Base-by-base conservation (phyloP, 2,329 filamentous ascomycete species). In the Cadophora luteo-olivacea region DNA sequence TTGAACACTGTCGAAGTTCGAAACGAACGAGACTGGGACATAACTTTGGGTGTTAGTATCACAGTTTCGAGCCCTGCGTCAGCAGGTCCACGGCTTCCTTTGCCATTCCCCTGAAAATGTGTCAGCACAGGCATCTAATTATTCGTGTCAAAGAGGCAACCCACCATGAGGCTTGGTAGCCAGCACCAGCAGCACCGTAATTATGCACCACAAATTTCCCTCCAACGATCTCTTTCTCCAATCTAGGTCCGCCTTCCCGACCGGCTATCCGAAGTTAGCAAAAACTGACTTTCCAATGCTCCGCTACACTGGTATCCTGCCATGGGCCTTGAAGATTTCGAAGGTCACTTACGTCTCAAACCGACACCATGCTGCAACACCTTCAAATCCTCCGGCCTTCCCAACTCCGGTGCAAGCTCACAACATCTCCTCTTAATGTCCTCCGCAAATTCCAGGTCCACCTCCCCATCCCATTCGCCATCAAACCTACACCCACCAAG, bases 141-240 rank as follows among this genome's bases (percentile, higher is more conserved):
- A 12, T 36, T 4, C 32, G 36, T 16, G 3, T 1, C 16, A 8
- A 3, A 16, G 22, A n/a, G 24, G 25, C 8, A 8, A 61, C 72
- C 63, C 25, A 72, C 73, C 73, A 75, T 24, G 73, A 74, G 36
- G 82, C 81, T 62, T 84, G 82, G 68, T 81, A 84, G 0, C 82
- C 82, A 1, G 82, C 82, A 11, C 82, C 82, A 0, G 82, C 81
- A 5, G 82, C 82, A 5, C 82, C 82, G 69, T 84, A 83, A 64
- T 82, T 82, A 70, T 82, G 81, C 3, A 83, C 71, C 0, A 80
- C 68, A 22, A 75, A 29, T 4, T 58, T 67, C 2, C 60, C 68
- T 4, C 69, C 69, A 14, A 68, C 72, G 14, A 61, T 62, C 52
- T 78, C 80, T 0, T 74, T 65, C 68, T 79, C 78, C 7, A 80